These are phyloP conservation scores for Trichophyton equinum DNA, from an alignment of 2,329 filamentous ascomycete genomes.

Conservation along the genomic window DNA sequence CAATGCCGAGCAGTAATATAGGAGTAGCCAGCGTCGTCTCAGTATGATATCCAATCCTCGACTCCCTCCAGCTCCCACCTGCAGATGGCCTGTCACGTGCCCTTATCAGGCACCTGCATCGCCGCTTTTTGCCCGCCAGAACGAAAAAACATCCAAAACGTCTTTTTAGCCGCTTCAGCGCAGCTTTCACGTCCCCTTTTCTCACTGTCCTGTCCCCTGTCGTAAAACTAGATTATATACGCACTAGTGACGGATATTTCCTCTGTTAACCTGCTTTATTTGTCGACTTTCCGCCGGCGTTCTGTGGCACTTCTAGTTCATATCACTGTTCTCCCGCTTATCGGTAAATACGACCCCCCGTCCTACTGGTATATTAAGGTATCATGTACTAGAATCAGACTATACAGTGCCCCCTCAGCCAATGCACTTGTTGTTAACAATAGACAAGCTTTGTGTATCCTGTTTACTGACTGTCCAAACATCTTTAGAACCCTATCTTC, in stretches of 20 bases:
- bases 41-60: no score
- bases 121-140: not conserved
- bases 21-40: no score
- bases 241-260: not conserved
- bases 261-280: not conserved
- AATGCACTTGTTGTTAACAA: not conserved
- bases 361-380: not conserved
- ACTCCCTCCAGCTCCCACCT: no score
- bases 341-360: not conserved
- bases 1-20: no score
- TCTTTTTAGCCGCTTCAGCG: not conserved
- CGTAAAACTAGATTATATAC: not conserved
- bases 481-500: not conserved
- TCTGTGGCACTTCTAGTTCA: not conserved
- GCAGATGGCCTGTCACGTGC: not conserved
- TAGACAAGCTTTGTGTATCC: not conserved
- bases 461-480: not conserved
- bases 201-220: not conserved
- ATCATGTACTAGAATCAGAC: not conserved
- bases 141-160: not conserved
- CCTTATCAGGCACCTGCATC: not conserved
- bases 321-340: not conserved
- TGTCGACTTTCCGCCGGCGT: not conserved
- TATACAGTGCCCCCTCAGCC: not conserved
- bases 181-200: not conserved